phyloP scores from a whole-genome alignment of 495 filamentous ascomycete genomes.

The Hypoxylon intermedium region DNA sequence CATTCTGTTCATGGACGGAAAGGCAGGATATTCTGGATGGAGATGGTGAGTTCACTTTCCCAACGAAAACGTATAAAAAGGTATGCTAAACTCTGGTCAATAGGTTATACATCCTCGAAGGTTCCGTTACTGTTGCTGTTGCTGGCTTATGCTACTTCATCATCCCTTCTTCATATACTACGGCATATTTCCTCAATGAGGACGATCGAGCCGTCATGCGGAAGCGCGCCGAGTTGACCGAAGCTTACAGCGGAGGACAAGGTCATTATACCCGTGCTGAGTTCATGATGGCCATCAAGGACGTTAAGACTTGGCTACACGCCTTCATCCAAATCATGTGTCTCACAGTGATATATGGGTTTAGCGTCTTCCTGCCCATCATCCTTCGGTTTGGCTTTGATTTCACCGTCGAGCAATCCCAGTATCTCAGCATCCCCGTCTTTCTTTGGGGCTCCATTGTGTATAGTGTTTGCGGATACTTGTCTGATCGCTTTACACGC shows the following conservation, averaged over 20 bases:
- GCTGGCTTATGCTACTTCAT: conserved; percentile 42
- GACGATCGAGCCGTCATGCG: conserved; percentile 62
- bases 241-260: conserved; percentile 63
- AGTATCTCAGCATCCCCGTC: conserved; percentile 75
- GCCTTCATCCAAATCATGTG: conserved; percentile 67
- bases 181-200: conserved; percentile 60
- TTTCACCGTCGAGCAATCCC: conserved; percentile 65
- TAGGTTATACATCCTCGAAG: conserved; percentile 53
- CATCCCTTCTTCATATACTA: conserved; percentile 47
- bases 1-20: conserved; percentile 47
- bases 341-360: conserved; percentile 76
- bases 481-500: conserved; percentile 64
- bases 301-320: conserved; percentile 67
- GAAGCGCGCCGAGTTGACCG: conserved; percentile 54
- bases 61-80: too few species aligned
- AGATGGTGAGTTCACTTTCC: conserved; percentile 38
- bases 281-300: conserved; percentile 54
- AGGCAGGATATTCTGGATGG: conserved; percentile 47
- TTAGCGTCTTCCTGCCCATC: conserved; percentile 74
- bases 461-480: conserved; percentile 63
- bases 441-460: conserved; percentile 69
- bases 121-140: conserved; percentile 44
- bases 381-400: conserved; percentile 74
- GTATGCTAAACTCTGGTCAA: not conserved
- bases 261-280: conserved; percentile 62